Evolutionary conservation across 192 early-diverging fungal species (phyloP).

Genomic region (Glomus cerebriforme): DNA sequence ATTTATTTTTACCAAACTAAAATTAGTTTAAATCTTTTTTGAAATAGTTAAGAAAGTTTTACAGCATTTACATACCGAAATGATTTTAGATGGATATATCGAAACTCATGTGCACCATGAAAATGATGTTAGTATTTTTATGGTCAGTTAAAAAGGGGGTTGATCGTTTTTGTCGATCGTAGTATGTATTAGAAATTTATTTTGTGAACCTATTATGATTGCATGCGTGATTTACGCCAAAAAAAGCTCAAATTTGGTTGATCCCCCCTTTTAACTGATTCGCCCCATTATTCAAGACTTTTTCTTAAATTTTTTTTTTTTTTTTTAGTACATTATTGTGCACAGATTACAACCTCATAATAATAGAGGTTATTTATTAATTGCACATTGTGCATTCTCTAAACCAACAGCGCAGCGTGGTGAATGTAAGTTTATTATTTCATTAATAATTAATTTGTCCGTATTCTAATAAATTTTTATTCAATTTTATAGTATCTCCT

Average conservation of each 20-base stretch:
- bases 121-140: slow-evolving; percentile 61
- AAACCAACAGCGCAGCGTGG: slow-evolving; percentile 41
- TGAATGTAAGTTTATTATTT: slow-evolving; percentile 17
- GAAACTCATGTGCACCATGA: slow-evolving; percentile 98
- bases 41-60: slow-evolving; percentile 67
- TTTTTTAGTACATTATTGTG: slow-evolving; percentile 78
- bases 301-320: background rate
- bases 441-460: too few relatives aligned
- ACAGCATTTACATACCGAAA: slow-evolving; percentile 76
- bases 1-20: background rate
- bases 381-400: slow-evolving; percentile 86
- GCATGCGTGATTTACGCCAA: too few relatives aligned
- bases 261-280: too few relatives aligned
- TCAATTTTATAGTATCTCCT: slow-evolving; percentile 39
- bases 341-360: slow-evolving; percentile 91
- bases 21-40: background rate
- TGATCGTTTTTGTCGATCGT: too few relatives aligned
- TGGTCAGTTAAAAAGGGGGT: too few relatives aligned
- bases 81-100: slow-evolving; percentile 80
- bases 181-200: too few relatives aligned
- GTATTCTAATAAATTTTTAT: background rate
- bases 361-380: slow-evolving; percentile 88
- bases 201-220: too few relatives aligned
- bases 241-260: too few relatives aligned
- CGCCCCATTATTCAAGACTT: background rate